Evolutionary conservation across 106 monocot species (phyloP).

Genomic region (Cymbidium sinense): DNA sequence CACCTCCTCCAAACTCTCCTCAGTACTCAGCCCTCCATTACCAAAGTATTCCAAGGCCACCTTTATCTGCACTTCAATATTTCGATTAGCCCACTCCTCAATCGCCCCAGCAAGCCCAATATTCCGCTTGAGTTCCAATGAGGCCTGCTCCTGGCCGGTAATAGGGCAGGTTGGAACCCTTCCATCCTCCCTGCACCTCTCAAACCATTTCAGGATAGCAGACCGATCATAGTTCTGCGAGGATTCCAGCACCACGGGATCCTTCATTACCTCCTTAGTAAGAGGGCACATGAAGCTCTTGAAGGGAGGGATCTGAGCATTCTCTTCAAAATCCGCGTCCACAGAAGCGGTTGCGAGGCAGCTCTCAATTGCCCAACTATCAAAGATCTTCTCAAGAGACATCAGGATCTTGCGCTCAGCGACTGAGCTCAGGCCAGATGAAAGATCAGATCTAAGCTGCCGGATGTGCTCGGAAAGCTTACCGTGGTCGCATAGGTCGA

Average conservation of each 20-base stretch:
- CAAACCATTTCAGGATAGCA: conserved; percentile 56
- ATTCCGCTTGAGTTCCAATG: conserved; percentile 38
- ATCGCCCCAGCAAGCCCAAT: conserved; percentile 59
- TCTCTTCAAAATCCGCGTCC: conserved; percentile 25
- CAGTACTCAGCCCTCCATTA: conserved; percentile 8
- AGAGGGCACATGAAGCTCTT: conserved; percentile 55
- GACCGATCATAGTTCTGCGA: conserved; percentile 56
- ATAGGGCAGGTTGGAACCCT: conserved; percentile 57
- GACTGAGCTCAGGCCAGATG: conserved; percentile 12
- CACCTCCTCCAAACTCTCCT: conserved; percentile 12
- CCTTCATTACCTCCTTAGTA: conserved; percentile 60
- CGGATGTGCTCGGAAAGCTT: conserved; percentile 28
- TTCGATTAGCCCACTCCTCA: conserved; percentile 62
- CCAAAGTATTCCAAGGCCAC: conserved; percentile 26
- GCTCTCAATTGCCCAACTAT: conserved; percentile 31
- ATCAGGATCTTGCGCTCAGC: conserved; percentile 39
- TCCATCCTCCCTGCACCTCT: conserved; percentile 45
- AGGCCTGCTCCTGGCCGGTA: conserved; percentile 33
- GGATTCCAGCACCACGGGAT: conserved; percentile 52
- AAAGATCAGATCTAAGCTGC: conserved; percentile 22
- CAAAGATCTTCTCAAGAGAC: conserved; percentile 39
- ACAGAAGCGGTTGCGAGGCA: neutral
- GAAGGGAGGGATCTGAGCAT: conserved; percentile 35
- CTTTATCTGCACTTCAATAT: conserved; percentile 40
- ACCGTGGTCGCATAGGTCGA: conserved; percentile 15